Percentiles rank a stretch among this genome's conserved stretches.
phyloP scores from a whole-genome alignment of 768 basidiomycete species.

The Pisolithus sp. region DNA sequence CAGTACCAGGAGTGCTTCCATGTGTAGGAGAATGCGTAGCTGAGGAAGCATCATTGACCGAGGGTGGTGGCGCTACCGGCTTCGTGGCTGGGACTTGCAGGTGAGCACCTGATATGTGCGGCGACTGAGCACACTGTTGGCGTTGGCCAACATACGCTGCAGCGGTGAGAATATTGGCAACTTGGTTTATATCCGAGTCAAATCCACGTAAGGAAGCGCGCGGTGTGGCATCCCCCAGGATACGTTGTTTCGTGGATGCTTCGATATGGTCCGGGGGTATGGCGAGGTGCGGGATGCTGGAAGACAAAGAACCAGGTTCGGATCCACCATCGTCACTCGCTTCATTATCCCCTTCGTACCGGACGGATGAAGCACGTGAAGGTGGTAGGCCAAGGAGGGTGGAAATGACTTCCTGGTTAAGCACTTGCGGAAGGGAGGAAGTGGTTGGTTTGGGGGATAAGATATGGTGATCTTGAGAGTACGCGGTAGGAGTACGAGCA shows the following conservation, averaged over 20 bases:
- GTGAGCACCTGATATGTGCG: constrained; percentile 4
- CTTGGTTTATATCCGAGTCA: constrained; percentile 26
- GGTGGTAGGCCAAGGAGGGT: constrained; percentile 52
- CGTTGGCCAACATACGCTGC: constrained; percentile 8
- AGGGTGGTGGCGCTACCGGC: neutral
- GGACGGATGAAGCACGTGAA: constrained; percentile 32
- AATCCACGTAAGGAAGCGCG: constrained; percentile 39
- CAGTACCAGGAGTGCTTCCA: neutral
- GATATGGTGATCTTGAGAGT: constrained; percentile 32
- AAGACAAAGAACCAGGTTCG: constrained; percentile 35
- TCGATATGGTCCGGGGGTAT: constrained; percentile 17
- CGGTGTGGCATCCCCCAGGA: constrained; percentile 55
- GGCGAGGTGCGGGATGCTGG: constrained; percentile 33
- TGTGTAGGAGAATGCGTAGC: constrained; percentile 5
- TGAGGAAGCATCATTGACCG: neutral
- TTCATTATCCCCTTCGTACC: constrained; percentile 59
- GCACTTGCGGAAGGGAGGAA: constrained; percentile 52
- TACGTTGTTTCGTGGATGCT: constrained; percentile 11
- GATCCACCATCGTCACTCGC: constrained; percentile 28
- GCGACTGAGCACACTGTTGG: constrained; percentile 7
- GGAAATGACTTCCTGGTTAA: constrained; percentile 66
- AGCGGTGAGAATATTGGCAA: constrained; percentile 22
- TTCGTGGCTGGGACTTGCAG: constrained; percentile 1
- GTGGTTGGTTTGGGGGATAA: constrained; percentile 53
- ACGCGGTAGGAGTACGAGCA: constrained; percentile 12